These are phyloP conservation scores for Magnusiomyces ingens DNA, from an alignment of 1,139 yeast genomes.

Conservation along the genomic window DNA sequence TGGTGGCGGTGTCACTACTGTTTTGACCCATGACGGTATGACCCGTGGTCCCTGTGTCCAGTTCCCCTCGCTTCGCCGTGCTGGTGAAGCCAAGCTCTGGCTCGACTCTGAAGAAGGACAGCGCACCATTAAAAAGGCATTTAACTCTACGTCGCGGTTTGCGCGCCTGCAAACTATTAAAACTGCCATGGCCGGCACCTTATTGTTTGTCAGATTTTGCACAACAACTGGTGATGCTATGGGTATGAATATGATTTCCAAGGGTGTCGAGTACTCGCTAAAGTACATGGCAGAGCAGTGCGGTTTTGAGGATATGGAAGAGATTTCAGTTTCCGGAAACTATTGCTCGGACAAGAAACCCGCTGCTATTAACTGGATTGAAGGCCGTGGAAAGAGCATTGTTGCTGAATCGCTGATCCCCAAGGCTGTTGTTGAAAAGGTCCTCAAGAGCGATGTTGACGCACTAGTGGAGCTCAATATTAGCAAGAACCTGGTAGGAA, in stretches of 20 bases:
- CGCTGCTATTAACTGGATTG: slow-evolving; percentile 98
- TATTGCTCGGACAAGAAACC: slow-evolving; percentile 97
- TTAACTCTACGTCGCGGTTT: slow-evolving; percentile 93
- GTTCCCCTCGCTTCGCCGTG: slow-evolving; percentile 72
- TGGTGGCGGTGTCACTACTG: slow-evolving; percentile 94
- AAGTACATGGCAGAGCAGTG: slow-evolving; percentile 79
- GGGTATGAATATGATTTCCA: slow-evolving; percentile 99
- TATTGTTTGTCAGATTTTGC: slow-evolving; percentile 81
- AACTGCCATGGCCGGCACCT: slow-evolving; percentile 93
- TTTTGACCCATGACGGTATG: slow-evolving; percentile 94
- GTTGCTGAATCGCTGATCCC: slow-evolving; percentile 97
- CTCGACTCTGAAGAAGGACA: slow-evolving; percentile 94
- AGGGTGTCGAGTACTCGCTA: slow-evolving; percentile 88
- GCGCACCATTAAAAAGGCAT: slow-evolving; percentile 71
- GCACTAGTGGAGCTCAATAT: slow-evolving; percentile 87
- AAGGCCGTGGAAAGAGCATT: slow-evolving; percentile 96
- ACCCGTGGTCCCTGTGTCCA: slow-evolving; percentile 98
- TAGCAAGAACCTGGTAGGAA: slow-evolving; percentile 85
- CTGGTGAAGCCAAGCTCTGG: slow-evolving; percentile 95
- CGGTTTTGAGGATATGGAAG: slow-evolving; percentile 91
- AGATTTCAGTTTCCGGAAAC: slow-evolving; percentile 92
- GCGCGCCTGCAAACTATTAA: slow-evolving; percentile 88
- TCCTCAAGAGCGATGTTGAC: slow-evolving; percentile 84
- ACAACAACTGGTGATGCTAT: slow-evolving; percentile 99
- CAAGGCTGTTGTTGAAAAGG: slow-evolving; percentile 66